These are phyloP conservation scores for Symbiodinium pilosum DNA, from an alignment of 73 alveolate species.

Conservation along the genomic window DNA sequence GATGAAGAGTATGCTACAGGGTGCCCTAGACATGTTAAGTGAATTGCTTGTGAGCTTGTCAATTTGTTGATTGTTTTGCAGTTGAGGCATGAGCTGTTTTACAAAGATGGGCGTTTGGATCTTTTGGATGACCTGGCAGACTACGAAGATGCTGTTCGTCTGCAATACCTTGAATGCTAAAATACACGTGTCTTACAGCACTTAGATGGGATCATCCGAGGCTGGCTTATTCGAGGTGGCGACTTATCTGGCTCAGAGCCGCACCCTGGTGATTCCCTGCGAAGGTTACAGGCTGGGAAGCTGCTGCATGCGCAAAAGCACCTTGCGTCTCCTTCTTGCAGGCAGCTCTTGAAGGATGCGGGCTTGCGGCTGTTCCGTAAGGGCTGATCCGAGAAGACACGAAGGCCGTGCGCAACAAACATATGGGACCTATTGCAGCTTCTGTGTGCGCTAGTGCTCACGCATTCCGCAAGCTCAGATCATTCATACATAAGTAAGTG, in stretches of 20 bases:
- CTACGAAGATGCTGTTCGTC: neutral
- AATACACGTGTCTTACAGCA: too few species aligned
- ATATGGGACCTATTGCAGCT: neutral
- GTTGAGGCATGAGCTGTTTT: neutral
- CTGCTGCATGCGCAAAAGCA: neutral
- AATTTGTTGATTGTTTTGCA: too few species aligned
- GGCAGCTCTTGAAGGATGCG: neutral
- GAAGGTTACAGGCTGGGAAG: neutral
- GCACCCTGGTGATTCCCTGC: neutral
- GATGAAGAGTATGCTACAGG: neutral
- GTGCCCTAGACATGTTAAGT: neutral
- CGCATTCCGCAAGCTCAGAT: neutral
- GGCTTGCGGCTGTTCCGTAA: neutral
- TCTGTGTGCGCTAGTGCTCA: neutral
- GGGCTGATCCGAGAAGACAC: neutral
- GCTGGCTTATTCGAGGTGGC: neutral
- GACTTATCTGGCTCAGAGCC: neutral
- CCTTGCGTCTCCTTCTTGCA: neutral
- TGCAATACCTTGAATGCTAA: neutral
- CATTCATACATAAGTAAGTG: neutral
- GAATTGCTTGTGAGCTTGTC: neutral
- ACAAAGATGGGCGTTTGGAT: neutral
- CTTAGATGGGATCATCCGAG: too few species aligned
- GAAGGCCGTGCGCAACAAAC: neutral
- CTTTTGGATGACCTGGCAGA: neutral